Base-by-base conservation (phyloP, 2,329 filamentous ascomycete species). In the Septoria linicola region DNA sequence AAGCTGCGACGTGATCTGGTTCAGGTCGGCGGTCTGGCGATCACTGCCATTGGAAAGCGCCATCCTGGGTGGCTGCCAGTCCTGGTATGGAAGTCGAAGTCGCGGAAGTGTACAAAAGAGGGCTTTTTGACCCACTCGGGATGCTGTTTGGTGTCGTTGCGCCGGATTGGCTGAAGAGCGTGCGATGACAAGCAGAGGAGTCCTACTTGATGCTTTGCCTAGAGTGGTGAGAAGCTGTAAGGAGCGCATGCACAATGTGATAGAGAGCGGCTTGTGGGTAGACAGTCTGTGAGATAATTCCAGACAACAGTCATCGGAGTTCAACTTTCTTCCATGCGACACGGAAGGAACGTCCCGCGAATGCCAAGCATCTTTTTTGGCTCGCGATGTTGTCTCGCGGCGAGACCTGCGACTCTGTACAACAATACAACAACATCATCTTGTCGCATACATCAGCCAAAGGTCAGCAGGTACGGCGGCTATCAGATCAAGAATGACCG, bases 1-100 rank as follows among this genome's bases (percentile, higher is more conserved):
- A 10, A 68, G 57, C 44, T 66, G 59, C 23, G 64, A 57, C 14
- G 62, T 64, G 49, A 68, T 61, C 32, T 63, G 54, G 14, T 59
- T 47, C 23, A 64, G 34, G 47, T 58, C 44, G 43, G 54, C 55
- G 20, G 44, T 44, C 10, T 45, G 25, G 27, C 42, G 40, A n/a
- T 52, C 31, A 8, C 48, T 36, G 6, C 55, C 59, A 31, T 58
- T 59, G 10, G 57, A 48, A 10, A 58, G 19, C 11, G 60, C 61
- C 58, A 63, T 63, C 1, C 21, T 58, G 19, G 27, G 47, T 17
- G 32, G 41, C 17, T 30, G 30, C 41, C 40, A 51, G 16, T 36
- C 23, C 11, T 32, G 17, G 19, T 46, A 30, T 8, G 35, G 13
- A 7, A 13, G 23, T 32, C 25, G 27, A 13, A 11, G 35, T 17